These are phyloP conservation scores for Melastoma candidum DNA, from an alignment of 441 rosid genomes.

Conservation along the genomic window DNA sequence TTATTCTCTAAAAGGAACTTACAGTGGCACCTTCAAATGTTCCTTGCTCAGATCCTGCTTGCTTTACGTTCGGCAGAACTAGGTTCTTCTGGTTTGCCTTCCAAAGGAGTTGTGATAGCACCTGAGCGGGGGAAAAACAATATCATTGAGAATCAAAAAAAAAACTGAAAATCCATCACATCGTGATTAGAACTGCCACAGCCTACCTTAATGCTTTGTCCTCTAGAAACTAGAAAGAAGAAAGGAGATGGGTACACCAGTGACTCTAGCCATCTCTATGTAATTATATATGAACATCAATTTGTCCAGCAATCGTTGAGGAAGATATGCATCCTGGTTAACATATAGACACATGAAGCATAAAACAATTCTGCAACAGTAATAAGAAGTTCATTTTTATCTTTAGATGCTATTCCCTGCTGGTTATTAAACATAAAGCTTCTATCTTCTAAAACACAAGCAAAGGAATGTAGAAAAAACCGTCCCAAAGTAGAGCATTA, in stretches of 20 bases:
- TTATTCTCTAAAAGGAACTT: slow-evolving; percentile 26
- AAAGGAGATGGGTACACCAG: slow-evolving; percentile 93
- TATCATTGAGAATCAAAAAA: background rate
- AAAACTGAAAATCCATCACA: too few relatives aligned
- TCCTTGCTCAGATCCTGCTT: slow-evolving; percentile 89
- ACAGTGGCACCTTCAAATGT: slow-evolving; percentile 98
- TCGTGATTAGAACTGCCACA: too few relatives aligned
- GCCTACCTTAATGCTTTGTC: slow-evolving; percentile 90
- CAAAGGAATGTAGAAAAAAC: too few relatives aligned
- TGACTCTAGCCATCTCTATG: slow-evolving; percentile 99
- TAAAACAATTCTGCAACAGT: too few relatives aligned
- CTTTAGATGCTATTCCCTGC: too few relatives aligned
- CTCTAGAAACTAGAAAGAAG: slow-evolving; percentile 97
- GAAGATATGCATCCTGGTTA: slow-evolving; percentile 93
- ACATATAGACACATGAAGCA: too few relatives aligned
- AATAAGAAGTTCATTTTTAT: too few relatives aligned
- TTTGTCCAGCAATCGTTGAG: slow-evolving; percentile 94
- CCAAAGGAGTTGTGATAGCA: slow-evolving; percentile 94
- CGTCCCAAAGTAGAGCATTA: too few relatives aligned
- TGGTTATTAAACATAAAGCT: too few relatives aligned
- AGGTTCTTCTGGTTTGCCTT: slow-evolving; percentile 81
- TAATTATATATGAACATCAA: slow-evolving; percentile 88
- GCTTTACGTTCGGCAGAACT: slow-evolving; percentile 86
- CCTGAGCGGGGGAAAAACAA: slow-evolving; percentile 38
- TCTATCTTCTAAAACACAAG: too few relatives aligned